Base-by-base conservation (phyloP, 2,329 filamentous ascomycete species). In the Fusarium hostae region DNA sequence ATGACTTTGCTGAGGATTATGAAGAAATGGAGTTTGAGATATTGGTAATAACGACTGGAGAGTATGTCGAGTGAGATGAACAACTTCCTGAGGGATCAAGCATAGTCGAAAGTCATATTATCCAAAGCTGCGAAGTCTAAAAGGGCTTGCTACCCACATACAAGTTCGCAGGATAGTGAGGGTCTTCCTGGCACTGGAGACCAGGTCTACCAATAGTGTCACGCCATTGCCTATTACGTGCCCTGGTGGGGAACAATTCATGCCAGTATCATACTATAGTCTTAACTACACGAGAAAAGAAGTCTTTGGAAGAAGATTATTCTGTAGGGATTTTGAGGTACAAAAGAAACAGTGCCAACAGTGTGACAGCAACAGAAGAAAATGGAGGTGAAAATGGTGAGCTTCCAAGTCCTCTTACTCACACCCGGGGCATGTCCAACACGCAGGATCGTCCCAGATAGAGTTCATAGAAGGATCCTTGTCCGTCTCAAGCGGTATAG, bases 1-100 rank as follows among this genome's bases (percentile, higher is more conserved):
- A 3, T 3, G 22, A 22, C 6, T 18, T 43, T 6, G 64, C 44
- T 0, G 44, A 68, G 3, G 34, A 41, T 2, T 68, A 58, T 9
- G 64, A 68, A 2, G 65, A 68, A 8, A 68, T 30, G 11, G 65
- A 68, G 43, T 68, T 56, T 11, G 57, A 68, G 8, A 58, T 68
- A 20, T 2, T 68, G 3, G 50, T 68, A 0, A 50, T 68, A 47
- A 68, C 65, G 1, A 68, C 65, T 0, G 65, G 65, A 3, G 65
- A 68, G 12, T 68, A 56, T 11, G 3, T 34, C 6, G 65, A 68
- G 1, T 68, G 4, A 26, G 16, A 2, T 16, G 5, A 3, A 5
- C 28, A 32, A 9, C 7, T 5, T 22, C 13, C 5, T 0, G 3
- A 32, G 28, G 10, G 15, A 18, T 32, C 11, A 24, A 34, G 47